phyloP scores from a whole-genome alignment of 139 green algal genomes.

The Chara braunii region DNA sequence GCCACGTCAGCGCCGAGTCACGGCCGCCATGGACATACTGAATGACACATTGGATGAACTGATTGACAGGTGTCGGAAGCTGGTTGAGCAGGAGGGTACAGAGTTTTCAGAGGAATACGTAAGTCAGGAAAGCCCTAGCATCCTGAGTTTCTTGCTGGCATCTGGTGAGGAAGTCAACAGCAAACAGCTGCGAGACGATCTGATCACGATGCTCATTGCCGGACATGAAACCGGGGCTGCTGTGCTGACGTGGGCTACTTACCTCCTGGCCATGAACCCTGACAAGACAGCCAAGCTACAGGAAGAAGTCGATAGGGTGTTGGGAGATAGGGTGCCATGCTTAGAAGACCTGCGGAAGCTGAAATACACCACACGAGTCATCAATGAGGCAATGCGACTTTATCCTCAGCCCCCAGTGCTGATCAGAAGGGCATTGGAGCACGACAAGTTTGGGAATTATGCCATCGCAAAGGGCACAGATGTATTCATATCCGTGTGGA shows the following conservation, averaged over 20 bases:
- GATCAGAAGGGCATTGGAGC: conserved; percentile 64
- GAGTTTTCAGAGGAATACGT: conserved; percentile 92
- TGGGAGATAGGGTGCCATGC: conserved; percentile 55
- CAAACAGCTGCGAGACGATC: conserved; percentile 94
- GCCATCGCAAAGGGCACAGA: conserved; percentile 76
- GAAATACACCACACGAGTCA: conserved; percentile 38
- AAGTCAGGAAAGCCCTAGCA: conserved; percentile 75
- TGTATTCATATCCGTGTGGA: conserved; percentile 87
- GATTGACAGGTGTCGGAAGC: conserved; percentile 57
- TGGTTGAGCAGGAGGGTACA: conserved; percentile 76
- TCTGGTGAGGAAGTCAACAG: conserved; percentile 52
- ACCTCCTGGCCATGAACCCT: conserved; percentile 57
- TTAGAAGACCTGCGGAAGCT: conserved; percentile 40
- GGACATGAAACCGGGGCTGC: conserved; percentile 93
- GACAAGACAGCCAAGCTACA: conserved; percentile 16
- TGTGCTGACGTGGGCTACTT: conserved; percentile 89
- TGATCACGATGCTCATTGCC: conserved; percentile 97
- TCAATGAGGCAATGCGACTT: conserved; percentile 85
- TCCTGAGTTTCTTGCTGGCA: conserved; percentile 92
- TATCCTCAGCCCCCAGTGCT: conserved; percentile 95
- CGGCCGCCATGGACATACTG: conserved; percentile 64
- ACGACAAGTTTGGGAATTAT: conserved; percentile 51
- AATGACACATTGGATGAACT: conserved; percentile 72
- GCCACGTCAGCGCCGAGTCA: conserved; percentile 53
- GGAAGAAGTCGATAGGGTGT: conserved; percentile 53